Conservation (phyloP, 129 eudicot genomes). For the Ambrosia artemisiifolia region DNA sequence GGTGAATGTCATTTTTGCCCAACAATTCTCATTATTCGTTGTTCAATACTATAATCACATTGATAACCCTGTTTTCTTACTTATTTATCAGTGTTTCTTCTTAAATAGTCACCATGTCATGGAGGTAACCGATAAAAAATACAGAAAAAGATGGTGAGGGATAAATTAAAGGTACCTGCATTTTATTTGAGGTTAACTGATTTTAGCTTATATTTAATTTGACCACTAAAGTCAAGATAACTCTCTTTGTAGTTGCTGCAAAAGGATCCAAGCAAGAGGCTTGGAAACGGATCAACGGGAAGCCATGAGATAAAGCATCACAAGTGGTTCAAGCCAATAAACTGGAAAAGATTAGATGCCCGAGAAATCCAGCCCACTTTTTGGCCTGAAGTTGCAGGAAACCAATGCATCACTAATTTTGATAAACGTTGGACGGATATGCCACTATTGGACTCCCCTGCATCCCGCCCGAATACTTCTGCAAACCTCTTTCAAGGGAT, state of each 20-base stretch:
- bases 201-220: background rate
- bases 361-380: slow-evolving; percentile 65
- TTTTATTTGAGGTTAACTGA: background rate
- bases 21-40: background rate
- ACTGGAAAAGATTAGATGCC: slow-evolving; percentile 76
- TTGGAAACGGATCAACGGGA: slow-evolving; percentile 69
- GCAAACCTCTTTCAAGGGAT: slow-evolving; percentile 65
- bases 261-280: slow-evolving; percentile 72
- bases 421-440: slow-evolving; percentile 72
- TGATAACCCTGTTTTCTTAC: background rate
- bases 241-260: slow-evolving; percentile 49
- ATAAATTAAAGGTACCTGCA: slow-evolving; percentile 78
- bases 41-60: background rate
- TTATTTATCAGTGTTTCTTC: slow-evolving; percentile 7
- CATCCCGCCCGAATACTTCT: slow-evolving; percentile 54
- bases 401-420: slow-evolving; percentile 68
- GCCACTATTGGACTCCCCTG: slow-evolving; percentile 76
- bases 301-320: slow-evolving; percentile 70
- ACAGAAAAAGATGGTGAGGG: slow-evolving; percentile 82
- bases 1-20: background rate
- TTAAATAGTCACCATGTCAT: slow-evolving; percentile 76
- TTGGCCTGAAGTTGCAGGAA: slow-evolving; percentile 63
- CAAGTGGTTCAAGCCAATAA: slow-evolving; percentile 76
- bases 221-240: background rate
- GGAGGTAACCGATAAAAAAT: slow-evolving; percentile 79